phyloP scores from a whole-genome alignment of 306 rosid genomes.

The Castanea mollissima region DNA sequence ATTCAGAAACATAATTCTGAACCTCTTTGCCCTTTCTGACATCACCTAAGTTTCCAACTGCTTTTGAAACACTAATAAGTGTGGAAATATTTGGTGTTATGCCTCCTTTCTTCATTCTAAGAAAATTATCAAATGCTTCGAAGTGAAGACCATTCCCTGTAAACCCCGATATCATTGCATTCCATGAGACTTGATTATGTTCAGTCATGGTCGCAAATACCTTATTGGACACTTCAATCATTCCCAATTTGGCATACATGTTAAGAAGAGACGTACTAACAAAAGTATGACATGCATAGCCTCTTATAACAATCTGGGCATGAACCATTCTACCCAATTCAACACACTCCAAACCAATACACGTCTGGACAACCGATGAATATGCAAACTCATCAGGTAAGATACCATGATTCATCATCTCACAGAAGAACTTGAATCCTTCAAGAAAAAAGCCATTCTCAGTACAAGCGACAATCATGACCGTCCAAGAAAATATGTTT shows the following conservation, averaged over 20 bases:
- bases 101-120: conserved; percentile 47
- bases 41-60: conserved; percentile 50
- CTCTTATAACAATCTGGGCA: conserved; percentile 59
- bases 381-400: conserved; percentile 59
- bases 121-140: conserved; percentile 57
- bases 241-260: conserved; percentile 67
- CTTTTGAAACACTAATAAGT: conserved; percentile 59
- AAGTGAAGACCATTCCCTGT: conserved; percentile 41
- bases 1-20: conserved; percentile 44
- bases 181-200: conserved; percentile 59
- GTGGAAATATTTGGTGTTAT: conserved; percentile 44
- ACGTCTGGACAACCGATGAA: conserved; percentile 58
- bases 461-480: conserved; percentile 57
- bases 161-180: conserved; percentile 73
- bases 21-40: conserved; percentile 47
- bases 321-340: conserved; percentile 59
- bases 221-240: conserved; percentile 44
- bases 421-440: conserved; percentile 49
- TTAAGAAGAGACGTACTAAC: conserved; percentile 71
- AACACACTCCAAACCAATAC: conserved; percentile 49
- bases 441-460: conserved; percentile 43
- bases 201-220: conserved; percentile 57
- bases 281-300: conserved; percentile 49
- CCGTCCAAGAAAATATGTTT: conserved; percentile 70
- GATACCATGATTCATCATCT: conserved; percentile 52